Base-by-base conservation (phyloP, 257 asterid species). In the Nicotiana undulata region DNA sequence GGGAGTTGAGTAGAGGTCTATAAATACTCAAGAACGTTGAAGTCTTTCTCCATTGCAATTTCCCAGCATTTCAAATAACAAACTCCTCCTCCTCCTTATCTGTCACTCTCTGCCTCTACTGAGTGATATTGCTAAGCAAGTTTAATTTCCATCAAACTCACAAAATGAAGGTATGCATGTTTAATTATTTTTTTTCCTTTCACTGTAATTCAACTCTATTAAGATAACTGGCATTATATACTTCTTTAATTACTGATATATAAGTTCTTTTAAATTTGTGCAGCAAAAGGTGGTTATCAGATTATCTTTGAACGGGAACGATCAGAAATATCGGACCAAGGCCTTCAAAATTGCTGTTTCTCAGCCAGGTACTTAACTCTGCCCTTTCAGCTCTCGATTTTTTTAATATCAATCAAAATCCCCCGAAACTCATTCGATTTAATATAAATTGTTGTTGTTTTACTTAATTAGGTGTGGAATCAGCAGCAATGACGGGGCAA, bases 251-350 rank as follows among this genome's bases (percentile, higher is more conserved):
- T 72, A 72, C 15, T 72, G 7, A 72, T 60, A 58, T 29, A 3
- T 18, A 58, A 18, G 15, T 58, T 9, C 5, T 5, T n/a, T n/a
- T 79, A 22, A 61, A 61, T 13, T 44, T 79, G 5, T 1, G 37
- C 82, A 63, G 82, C 82, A 63, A 63, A 79, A 79, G 61, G 46
- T 79, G 22, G 82, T 79, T 29, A 79, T 79, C 10, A 37, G 37
- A 72, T 18, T 72, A 13, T 46, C 4, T 1, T 37, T 63, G 13
- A 29, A 22, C 15, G 46, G 56, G 8, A 61, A 46, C 20, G 76
- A 26, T 22, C 29, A 26, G 75, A 79, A 79, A 66, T 29, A 0
- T 79, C 82, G 82, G 2, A 40, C 61, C 82, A 79, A 79, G 26
- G 82, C 82, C 3, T 63, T 60, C 9, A 79, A 60, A 28, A 61